Conservation (phyloP, 192 early-diverging fungal species). For the Pilobolus umbonatus region DNA sequence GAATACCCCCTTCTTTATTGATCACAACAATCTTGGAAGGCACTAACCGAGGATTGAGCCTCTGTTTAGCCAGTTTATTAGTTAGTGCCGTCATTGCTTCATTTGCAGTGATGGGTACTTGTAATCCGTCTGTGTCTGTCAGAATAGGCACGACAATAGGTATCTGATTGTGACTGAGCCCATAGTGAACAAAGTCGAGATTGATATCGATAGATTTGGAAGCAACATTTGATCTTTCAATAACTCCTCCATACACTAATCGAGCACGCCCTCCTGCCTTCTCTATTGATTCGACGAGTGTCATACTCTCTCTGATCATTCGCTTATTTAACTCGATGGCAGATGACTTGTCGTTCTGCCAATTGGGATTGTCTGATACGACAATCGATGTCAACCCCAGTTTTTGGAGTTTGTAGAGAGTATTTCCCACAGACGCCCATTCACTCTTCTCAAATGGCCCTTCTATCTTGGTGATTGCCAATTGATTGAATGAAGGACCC, state of each 20-base stretch:
- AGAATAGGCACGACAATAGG: conserved; percentile 52
- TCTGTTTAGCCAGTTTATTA: conserved; percentile 29
- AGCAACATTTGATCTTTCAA: conserved; percentile 24
- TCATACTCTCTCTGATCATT: conserved; percentile 51
- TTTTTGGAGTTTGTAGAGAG: conserved; percentile 59
- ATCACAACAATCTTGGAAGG: conserved; percentile 65
- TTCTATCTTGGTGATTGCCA: conserved; percentile 58
- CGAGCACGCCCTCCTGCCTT: conserved; percentile 63
- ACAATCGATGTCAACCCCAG: conserved; percentile 62
- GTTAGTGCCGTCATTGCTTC: conserved; percentile 51
- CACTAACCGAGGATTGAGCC: conserved; percentile 15
- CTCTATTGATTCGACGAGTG: conserved; percentile 69
- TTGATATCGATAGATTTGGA: not conserved
- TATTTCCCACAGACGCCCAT: conserved; percentile 41
- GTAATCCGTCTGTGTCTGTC: conserved; percentile 34
- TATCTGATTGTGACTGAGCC: conserved; percentile 59
- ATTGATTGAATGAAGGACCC: conserved; percentile 34
- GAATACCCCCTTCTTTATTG: conserved; percentile 65
- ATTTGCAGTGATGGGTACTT: conserved; percentile 42
- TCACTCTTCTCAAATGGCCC: conserved; percentile 40
- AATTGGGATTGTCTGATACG: conserved; percentile 54
- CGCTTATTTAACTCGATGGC: conserved; percentile 25
- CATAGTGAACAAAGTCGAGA: conserved; percentile 49
- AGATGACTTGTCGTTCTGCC: conserved; percentile 24
- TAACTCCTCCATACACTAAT: conserved; percentile 63